phyloP scores from a whole-genome alignment of 768 basidiomycete genomes.

The Leccinum ochraceum region DNA sequence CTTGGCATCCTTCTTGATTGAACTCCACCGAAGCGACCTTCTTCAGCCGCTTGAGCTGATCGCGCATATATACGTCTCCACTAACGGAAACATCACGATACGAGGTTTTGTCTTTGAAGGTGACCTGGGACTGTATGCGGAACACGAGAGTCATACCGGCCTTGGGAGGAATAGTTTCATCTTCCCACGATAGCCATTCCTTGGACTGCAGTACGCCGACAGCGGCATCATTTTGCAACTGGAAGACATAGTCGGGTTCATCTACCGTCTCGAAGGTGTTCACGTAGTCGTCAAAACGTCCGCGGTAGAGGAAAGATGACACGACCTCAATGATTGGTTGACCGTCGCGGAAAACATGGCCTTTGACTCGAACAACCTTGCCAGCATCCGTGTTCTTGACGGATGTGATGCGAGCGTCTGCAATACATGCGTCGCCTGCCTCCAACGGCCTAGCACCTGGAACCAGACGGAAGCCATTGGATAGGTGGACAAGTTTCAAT shows the following conservation, averaged over 20 bases:
- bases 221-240: constrained; percentile 70
- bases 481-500: constrained; percentile 93
- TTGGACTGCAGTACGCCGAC: constrained; percentile 93
- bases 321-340: constrained; percentile 89
- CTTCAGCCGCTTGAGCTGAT: constrained; percentile 84
- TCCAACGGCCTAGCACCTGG: constrained; percentile 73
- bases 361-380: constrained; percentile 91
- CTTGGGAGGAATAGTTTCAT: constrained; percentile 72
- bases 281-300: constrained; percentile 88
- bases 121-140: constrained; percentile 82
- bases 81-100: constrained; percentile 79
- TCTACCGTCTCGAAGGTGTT: constrained; percentile 95
- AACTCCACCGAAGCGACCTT: constrained; percentile 89
- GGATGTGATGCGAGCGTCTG: constrained; percentile 85
- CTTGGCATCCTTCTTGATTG: constrained; percentile 82
- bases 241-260: constrained; percentile 85
- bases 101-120: constrained; percentile 88
- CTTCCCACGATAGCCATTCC: constrained; percentile 97
- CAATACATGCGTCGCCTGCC: constrained; percentile 88
- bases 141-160: constrained; percentile 86
- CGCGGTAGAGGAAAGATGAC: constrained; percentile 96
- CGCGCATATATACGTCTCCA: constrained; percentile 85
- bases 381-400: constrained; percentile 90
- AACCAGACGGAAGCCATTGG: constrained; percentile 93
- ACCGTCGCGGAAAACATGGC: constrained; percentile 73